These are phyloP conservation scores for Bolboschoenus planiculmis DNA, from an alignment of 176 grass and related monocot species.

Conservation along the genomic window DNA sequence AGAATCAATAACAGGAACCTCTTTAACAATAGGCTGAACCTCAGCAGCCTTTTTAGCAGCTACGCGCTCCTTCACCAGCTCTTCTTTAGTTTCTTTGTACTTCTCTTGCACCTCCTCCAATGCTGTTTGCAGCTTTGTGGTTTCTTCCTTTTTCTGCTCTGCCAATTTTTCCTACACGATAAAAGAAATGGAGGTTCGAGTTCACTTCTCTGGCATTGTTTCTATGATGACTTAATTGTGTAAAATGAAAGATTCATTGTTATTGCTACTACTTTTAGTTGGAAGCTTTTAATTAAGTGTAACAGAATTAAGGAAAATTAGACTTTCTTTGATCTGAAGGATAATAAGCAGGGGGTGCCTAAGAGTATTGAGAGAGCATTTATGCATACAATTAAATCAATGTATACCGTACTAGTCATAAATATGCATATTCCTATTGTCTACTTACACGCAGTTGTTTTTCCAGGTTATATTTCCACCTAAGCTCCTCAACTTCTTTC, in stretches of 20 bases:
- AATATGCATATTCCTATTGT: slow-evolving; percentile 15
- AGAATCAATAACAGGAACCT: slow-evolving; percentile 81
- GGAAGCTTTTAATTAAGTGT: neutral
- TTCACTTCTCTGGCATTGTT: neutral
- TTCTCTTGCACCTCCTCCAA: slow-evolving; percentile 73
- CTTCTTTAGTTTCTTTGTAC: slow-evolving; percentile 78
- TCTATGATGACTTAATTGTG: neutral
- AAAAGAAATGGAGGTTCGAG: neutral
- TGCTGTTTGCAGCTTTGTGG: slow-evolving; percentile 72
- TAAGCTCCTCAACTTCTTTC: slow-evolving; percentile 97
- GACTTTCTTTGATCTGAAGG: neutral
- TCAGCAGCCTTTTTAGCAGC: slow-evolving; percentile 54
- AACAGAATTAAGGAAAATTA: neutral
- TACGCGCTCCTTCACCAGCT: slow-evolving; percentile 66
- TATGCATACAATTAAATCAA: neutral
- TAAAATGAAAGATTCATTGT: neutral
- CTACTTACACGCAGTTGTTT: slow-evolving; percentile 83
- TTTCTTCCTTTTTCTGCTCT: slow-evolving; percentile 88
- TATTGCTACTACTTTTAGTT: neutral
- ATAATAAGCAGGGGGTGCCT: neutral
- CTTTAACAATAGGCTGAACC: slow-evolving; percentile 75
- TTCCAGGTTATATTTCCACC: slow-evolving; percentile 79
- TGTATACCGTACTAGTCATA: neutral
- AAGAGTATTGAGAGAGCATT: neutral
- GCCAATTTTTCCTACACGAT: slow-evolving; percentile 70